Conservation (phyloP, 768 basidiomycete genomes). For the Boletus vermiculosoides region DNA sequence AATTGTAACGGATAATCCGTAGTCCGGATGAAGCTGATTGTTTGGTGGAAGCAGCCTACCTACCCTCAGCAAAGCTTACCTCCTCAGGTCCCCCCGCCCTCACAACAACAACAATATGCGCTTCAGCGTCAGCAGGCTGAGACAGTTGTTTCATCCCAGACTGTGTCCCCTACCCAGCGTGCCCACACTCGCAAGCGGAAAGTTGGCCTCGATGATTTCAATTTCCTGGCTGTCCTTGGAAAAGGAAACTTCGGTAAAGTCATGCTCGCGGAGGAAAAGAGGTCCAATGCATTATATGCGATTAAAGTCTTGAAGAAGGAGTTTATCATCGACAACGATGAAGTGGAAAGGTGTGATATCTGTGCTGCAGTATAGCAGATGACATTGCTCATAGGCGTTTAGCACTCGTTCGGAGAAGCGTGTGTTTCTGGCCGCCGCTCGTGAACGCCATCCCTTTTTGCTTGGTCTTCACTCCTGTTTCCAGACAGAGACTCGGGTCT, state of each 20-base stretch:
- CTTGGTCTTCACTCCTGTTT: conserved; percentile 98
- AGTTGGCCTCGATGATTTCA: conserved; percentile 97
- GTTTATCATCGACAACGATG: conserved; percentile 99
- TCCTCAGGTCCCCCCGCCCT: conserved; percentile 16
- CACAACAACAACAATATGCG: conserved; percentile 27
- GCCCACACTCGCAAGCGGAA: conserved; percentile 65
- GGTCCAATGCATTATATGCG: conserved; percentile 82
- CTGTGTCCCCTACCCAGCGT: conserved; percentile 39
- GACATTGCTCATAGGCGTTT: conserved; percentile 4
- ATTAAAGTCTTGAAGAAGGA: conserved; percentile 99
- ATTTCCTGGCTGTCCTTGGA: conserved; percentile 96
- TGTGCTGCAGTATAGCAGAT: background rate
- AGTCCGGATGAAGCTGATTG: conserved; percentile 2
- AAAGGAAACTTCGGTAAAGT: conserved; percentile 99
- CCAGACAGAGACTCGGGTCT: conserved; percentile 98
- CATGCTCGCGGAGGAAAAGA: conserved; percentile 99
- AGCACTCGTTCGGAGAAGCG: conserved; percentile 99
- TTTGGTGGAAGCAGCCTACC: conserved; percentile 12
- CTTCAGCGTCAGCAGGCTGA: conserved; percentile 34
- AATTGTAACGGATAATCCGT: background rate
- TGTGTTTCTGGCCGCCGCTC: conserved; percentile 95
- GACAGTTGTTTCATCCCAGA: conserved; percentile 25
- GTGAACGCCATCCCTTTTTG: conserved; percentile 95
- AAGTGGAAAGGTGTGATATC: conserved; percentile 85
- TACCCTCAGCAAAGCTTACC: conserved; percentile 27